Evolutionary conservation across 2,329 filamentous ascomycete genomes (phyloP), one percentile per base, ranked within the genome.

Genomic region (Penicillium sp.): DNA sequence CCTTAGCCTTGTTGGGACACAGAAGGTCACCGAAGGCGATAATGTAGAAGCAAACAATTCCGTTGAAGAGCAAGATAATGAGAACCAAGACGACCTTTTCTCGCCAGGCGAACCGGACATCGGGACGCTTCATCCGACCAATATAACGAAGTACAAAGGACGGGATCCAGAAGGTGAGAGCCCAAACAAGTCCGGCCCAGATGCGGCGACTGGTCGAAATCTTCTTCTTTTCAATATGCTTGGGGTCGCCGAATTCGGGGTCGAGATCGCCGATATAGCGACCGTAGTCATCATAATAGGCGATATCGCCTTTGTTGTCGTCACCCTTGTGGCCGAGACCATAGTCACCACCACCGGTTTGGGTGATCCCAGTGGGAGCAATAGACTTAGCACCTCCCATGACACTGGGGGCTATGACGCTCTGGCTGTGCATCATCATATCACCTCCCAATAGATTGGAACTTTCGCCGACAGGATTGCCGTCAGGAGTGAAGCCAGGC

Each of bases 91-190:
- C 89, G 11, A 99, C 53, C 77, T 99, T 99, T 72, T 99, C 95
- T 76, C 95, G 86, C 95, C 95, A 99, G 0, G 95, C 95, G 86
- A 97, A 90, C 27, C 95, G 90, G 9, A 99, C 92, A 77, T 99
- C 95, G 1, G 93, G 95, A 56, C 95, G 88, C 78, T 96, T 96
- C 95, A 99, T 99, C 22, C 94, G 90, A 35, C 95, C 95, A 58
- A 98, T 71, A 60, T 83, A 89, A n/a, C 85, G 85, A 16, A 99
- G 86, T 2, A 90, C 65, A 50, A 91, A 90, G 0, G 94, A 98
- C 0, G 95, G 95, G 65, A 97, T 95, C 90, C 91, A 98, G 73
- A 92, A 98, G 0, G 95, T 99, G 50, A 96, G 66, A 1, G 85
- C 84, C 92, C 93, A 98, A 3, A 95, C 91, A 41, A 95, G 76